Percentiles rank a stretch among this genome's conserved stretches.
Conservation (phyloP, 2,329 filamentous ascomycete genomes). For the Aspergillus texensis region DNA sequence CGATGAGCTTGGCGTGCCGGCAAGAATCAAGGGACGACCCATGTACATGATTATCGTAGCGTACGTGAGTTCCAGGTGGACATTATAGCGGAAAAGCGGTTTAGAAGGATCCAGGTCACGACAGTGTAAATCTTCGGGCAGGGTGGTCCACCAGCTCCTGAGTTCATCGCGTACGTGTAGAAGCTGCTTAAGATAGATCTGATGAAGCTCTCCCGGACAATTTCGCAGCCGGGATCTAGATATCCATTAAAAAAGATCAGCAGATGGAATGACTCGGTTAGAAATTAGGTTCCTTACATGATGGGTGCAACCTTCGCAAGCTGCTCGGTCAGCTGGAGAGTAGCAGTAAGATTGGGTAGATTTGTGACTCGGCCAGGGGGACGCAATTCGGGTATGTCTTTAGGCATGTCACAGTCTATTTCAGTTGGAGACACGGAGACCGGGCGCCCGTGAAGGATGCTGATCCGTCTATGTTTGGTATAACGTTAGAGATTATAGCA, state of each 20-base stretch:
- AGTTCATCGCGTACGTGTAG: slow-evolving; percentile 30
- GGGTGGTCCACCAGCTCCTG: slow-evolving; percentile 34
- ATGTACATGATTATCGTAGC: slow-evolving; percentile 53
- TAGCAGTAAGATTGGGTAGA: slow-evolving; percentile 45
- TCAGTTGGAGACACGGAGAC: slow-evolving; percentile 52
- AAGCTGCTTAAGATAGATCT: slow-evolving; percentile 32
- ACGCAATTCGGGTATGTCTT: slow-evolving; percentile 42
- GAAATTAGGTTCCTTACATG: slow-evolving; percentile 21
- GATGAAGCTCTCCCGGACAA: slow-evolving; percentile 28
- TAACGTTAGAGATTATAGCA: background rate
- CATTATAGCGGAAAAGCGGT: slow-evolving; percentile 45
- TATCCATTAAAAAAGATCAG: background rate
- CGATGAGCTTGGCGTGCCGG: slow-evolving; percentile 10
- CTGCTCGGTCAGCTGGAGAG: slow-evolving; percentile 40
- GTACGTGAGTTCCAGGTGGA: slow-evolving; percentile 52
- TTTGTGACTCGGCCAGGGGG: slow-evolving; percentile 38
- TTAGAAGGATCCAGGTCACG: slow-evolving; percentile 37
- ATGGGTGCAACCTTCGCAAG: slow-evolving; percentile 32
- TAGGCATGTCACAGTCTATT: slow-evolving; percentile 53
- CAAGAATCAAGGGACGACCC: slow-evolving; percentile 52
- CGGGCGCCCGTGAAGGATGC: slow-evolving; percentile 56
- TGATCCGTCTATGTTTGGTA: slow-evolving; percentile 44
- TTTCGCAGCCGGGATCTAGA: slow-evolving; percentile 22
- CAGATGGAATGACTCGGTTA: background rate
- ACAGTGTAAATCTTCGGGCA: slow-evolving; percentile 31